Conservation (phyloP, 2,329 filamentous ascomycete genomes). For the Byssothecium circinans region DNA sequence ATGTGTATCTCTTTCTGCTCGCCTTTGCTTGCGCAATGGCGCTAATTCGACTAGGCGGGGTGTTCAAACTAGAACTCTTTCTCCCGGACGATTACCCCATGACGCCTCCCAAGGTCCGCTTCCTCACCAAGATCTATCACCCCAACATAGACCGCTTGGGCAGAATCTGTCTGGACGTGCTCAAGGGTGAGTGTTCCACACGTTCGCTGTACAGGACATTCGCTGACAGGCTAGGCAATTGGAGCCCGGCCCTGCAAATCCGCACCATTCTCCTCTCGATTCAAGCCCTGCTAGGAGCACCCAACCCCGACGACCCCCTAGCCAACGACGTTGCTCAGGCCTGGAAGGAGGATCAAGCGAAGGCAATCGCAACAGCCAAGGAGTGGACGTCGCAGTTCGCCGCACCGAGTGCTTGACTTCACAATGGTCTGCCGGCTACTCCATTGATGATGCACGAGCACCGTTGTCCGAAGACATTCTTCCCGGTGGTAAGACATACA, state of each 20-base stretch:
- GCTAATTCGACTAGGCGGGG: constrained; percentile 59
- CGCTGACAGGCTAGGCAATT: constrained; percentile 72
- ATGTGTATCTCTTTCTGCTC: constrained; percentile 24
- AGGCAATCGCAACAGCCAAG: constrained; percentile 86
- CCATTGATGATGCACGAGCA: no score
- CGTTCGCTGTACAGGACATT: constrained; percentile 5
- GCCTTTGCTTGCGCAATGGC: not conserved
- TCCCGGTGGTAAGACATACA: no score
- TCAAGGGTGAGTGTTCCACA: constrained; percentile 74
- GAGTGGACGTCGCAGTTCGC: constrained; percentile 92
- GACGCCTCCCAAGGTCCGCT: constrained; percentile 97
- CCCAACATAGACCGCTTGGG: constrained; percentile 98
- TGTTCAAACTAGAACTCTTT: constrained; percentile 97
- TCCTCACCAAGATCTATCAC: constrained; percentile 98
- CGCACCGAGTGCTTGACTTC: constrained; percentile 13
- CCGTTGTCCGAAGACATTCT: no score
- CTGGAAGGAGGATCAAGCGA: constrained; percentile 95
- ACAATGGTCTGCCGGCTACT: no score
- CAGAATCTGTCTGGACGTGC: constrained; percentile 92
- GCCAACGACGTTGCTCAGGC: constrained; percentile 96
- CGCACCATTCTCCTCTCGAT: constrained; percentile 98
- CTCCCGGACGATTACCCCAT: constrained; percentile 98
- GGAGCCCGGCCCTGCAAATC: constrained; percentile 97
- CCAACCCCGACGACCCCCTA: constrained; percentile 97
- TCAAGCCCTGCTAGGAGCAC: constrained; percentile 91